Evolutionary conservation across 2,329 filamentous ascomycete genomes (phyloP).

Genomic region (Fusarium veterinarium): DNA sequence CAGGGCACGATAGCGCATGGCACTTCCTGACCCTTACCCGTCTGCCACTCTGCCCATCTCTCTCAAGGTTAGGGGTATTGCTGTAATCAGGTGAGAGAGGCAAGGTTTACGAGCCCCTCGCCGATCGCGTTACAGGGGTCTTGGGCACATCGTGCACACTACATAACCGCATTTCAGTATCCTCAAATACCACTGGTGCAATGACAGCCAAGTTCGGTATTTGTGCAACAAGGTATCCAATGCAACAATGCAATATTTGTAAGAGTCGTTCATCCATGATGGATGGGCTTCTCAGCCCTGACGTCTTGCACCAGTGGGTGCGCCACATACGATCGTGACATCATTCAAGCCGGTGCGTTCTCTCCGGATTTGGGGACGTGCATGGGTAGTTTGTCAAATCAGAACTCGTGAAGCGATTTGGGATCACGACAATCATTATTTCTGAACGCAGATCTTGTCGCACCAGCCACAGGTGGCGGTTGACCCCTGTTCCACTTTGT

Average conservation of each 20-base stretch:
- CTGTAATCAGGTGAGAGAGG: conserved; percentile 29
- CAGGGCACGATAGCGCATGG: conserved; percentile 13
- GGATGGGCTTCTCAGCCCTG: not conserved
- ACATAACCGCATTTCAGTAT: not conserved
- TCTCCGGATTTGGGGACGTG: conserved; percentile 29
- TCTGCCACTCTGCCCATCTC: not conserved
- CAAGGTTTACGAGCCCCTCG: conserved; percentile 24
- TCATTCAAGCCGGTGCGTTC: conserved; percentile 35
- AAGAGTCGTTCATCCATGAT: too few relatives aligned
- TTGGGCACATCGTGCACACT: not conserved
- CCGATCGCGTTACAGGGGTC: conserved; percentile 9
- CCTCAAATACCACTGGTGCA: not conserved
- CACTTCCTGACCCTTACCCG: conserved; percentile 4
- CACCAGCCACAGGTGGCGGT: conserved; percentile 28
- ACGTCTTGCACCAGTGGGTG: conserved; percentile 22
- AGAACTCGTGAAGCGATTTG: not conserved
- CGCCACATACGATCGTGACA: conserved; percentile 39
- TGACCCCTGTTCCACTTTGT: not conserved
- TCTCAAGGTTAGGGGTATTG: not conserved
- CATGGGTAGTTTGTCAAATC: conserved; percentile 19
- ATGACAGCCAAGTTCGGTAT: not conserved
- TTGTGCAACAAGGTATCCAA: not conserved
- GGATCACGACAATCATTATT: conserved; percentile 19
- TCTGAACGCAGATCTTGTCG: conserved; percentile 17
- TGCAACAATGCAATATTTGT: not conserved